Conservation (phyloP, 805 yeast species). For the Brettanomyces naardenensis region DNA sequence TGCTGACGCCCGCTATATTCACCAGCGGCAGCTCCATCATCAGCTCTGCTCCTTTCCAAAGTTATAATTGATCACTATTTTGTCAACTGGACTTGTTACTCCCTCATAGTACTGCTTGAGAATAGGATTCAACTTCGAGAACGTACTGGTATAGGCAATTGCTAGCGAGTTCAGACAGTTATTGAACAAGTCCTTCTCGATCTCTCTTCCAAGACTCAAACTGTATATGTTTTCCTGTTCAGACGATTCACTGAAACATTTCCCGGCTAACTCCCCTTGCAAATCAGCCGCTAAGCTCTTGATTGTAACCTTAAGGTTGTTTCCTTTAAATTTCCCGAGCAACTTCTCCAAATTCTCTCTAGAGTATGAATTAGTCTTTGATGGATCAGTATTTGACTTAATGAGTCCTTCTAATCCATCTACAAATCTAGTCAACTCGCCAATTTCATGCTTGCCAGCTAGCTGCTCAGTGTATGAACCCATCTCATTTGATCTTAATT, state of each 20-base stretch:
- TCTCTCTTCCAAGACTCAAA: slow-evolving; percentile 24
- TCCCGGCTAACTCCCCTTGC: slow-evolving; percentile 37
- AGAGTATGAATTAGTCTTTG: slow-evolving; percentile 58
- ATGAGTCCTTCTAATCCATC: slow-evolving; percentile 50
- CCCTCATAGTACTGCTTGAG: slow-evolving; percentile 46
- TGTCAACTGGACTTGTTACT: slow-evolving; percentile 22
- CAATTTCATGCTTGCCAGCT: slow-evolving; percentile 44
- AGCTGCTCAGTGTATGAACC: slow-evolving; percentile 38
- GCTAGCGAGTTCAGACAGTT: slow-evolving; percentile 67
- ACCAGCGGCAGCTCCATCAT: no score
- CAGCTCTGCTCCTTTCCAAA: slow-evolving; percentile 25
- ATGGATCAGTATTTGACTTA: slow-evolving; percentile 36
- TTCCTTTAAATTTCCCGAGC: slow-evolving; percentile 46
- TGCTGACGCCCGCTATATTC: no score
- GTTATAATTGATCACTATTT: slow-evolving; percentile 22
- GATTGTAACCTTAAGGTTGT: slow-evolving; percentile 49
- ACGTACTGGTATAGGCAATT: slow-evolving; percentile 46
- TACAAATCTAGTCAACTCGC: slow-evolving; percentile 60
- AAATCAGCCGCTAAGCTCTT: slow-evolving; percentile 49
- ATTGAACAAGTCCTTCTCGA: slow-evolving; percentile 48
- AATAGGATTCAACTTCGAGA: slow-evolving; percentile 45
- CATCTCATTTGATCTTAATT: slow-evolving; percentile 26
- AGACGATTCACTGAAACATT: slow-evolving; percentile 9
- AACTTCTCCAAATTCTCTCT: slow-evolving; percentile 50
- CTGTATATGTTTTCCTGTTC: slow-evolving; percentile 22